These are phyloP conservation scores for Euclidium syriacum DNA, from an alignment of 345 rosid genomes.

Conservation along the genomic window DNA sequence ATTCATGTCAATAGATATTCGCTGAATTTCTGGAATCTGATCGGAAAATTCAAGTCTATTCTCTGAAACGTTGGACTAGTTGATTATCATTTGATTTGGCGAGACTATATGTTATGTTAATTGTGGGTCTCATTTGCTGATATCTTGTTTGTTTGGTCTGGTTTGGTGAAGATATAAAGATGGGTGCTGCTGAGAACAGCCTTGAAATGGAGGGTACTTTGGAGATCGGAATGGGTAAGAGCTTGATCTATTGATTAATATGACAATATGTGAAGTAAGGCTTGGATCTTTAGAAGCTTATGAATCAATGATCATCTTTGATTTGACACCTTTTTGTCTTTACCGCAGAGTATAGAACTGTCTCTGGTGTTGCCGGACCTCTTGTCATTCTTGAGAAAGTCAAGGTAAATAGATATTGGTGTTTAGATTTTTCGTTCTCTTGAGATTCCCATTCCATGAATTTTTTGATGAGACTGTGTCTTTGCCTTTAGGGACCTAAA, in stretches of 20 bases:
- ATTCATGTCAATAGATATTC: neutral
- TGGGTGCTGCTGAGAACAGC: slow-evolving; percentile 58
- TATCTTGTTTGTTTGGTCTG: neutral
- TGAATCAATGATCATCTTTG: neutral
- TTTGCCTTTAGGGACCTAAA: slow-evolving; percentile 64
- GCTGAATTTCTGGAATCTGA: neutral
- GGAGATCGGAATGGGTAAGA: slow-evolving; percentile 89
- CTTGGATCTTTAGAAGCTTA: neutral
- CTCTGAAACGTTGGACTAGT: neutral
- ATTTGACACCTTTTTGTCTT: neutral
- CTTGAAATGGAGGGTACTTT: slow-evolving; percentile 57
- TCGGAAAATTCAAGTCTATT: neutral
- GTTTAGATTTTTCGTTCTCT: neutral
- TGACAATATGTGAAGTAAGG: neutral
- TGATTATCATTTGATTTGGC: neutral
- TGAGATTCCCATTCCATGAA: neutral
- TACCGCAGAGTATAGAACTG: slow-evolving; percentile 78
- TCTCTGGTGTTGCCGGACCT: slow-evolving; percentile 94
- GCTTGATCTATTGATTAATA: neutral
- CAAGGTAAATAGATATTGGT: slow-evolving; percentile 42
- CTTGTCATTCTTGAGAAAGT: slow-evolving; percentile 91
- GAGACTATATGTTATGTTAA: neutral
- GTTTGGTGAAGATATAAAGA: slow-evolving; percentile 19
- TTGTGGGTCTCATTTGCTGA: neutral
- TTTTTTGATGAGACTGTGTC: neutral